Evolutionary conservation across 306 rosid species (phyloP), one percentile per base, ranked within the genome.

Genomic region (Cicer chorassanicum): DNA sequence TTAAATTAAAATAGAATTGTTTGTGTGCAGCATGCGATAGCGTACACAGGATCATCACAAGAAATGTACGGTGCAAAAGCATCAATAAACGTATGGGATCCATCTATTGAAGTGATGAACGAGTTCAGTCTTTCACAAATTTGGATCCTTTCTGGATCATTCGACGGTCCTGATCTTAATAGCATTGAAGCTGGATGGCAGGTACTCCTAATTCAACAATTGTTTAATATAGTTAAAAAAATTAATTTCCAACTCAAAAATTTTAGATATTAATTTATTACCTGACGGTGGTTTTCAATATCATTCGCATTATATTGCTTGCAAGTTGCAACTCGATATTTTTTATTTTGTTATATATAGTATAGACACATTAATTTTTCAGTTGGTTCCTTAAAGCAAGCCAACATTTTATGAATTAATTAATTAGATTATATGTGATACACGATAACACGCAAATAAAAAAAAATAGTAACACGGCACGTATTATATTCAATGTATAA

Each of bases 141-240:
- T 76, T 93, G 98, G 98, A 57, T 93, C 54, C 91, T 93, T 43
- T 93, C 96, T 2, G 98, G 98, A 11, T 89, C 93, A 9, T 93
- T 93, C 44, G 96, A 93, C 82, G 98, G 98, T 86, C 55, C 97
- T 53, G 98, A 93, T 87, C 97, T 93, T 79, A 93, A 93, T 65
- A 93, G 97, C 88, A 93, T 93, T 29, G 98, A 93, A 89, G 98
- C 96, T 73, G 98, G 98, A 65, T 93, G 98, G 98, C 98, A 93
- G 98, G 98, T 93, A 91, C 84, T 50, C 46, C 63, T 51, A 46
- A 8, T 57, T 70, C 24, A 13, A 51, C 9, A 74, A 39, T 6
- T 65, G 1, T 50, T 64, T 34, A 29, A 65, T 43, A 8, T 12
- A 49, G 10, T 42, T 11, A 64, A 6, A 64, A 7, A 24, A 9